Evolutionary conservation across 148 eudicot genomes (phyloP).

Genomic region (Chenopodium album): DNA sequence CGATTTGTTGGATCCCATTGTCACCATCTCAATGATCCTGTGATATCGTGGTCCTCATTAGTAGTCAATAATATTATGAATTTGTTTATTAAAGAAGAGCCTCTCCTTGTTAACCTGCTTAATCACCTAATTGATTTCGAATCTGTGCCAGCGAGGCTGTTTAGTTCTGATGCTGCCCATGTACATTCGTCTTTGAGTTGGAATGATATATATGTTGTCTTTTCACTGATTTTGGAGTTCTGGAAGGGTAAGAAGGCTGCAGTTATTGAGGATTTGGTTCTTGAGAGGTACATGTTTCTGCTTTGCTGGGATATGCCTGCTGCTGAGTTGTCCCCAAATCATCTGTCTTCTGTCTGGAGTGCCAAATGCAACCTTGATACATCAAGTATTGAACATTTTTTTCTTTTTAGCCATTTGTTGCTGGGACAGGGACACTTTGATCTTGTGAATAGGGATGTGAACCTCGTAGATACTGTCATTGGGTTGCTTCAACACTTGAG

Average conservation of each 20-base stretch:
- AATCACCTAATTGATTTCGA: constrained; percentile 80
- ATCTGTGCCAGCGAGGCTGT: constrained; percentile 55
- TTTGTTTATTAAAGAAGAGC: constrained; percentile 40
- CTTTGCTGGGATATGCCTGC: constrained; percentile 91
- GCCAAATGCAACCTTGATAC: constrained; percentile 38
- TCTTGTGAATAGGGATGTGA: constrained; percentile 26
- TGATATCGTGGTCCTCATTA: constrained; percentile 61
- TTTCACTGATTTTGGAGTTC: constrained; percentile 53
- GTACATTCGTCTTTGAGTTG: constrained; percentile 42
- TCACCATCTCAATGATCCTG: constrained; percentile 35
- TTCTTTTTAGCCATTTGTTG: constrained; percentile 56
- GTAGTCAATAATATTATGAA: constrained; percentile 49
- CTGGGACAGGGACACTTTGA: constrained; percentile 42
- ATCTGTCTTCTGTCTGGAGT: constrained; percentile 33
- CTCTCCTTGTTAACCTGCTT: constrained; percentile 44
- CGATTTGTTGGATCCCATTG: constrained; percentile 37
- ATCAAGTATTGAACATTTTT: constrained; percentile 52
- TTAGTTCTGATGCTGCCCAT: constrained; percentile 33
- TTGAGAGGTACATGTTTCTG: constrained; percentile 81
- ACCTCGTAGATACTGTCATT: constrained; percentile 42
- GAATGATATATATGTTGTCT: constrained; percentile 55
- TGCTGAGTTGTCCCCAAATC: constrained; percentile 38
- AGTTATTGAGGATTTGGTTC: constrained; percentile 66
- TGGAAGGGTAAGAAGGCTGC: constrained; percentile 76
- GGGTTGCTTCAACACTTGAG: constrained; percentile 55